phyloP scores from a whole-genome alignment of 1,139 yeast genomes.

The Suhomyces maxii region DNA sequence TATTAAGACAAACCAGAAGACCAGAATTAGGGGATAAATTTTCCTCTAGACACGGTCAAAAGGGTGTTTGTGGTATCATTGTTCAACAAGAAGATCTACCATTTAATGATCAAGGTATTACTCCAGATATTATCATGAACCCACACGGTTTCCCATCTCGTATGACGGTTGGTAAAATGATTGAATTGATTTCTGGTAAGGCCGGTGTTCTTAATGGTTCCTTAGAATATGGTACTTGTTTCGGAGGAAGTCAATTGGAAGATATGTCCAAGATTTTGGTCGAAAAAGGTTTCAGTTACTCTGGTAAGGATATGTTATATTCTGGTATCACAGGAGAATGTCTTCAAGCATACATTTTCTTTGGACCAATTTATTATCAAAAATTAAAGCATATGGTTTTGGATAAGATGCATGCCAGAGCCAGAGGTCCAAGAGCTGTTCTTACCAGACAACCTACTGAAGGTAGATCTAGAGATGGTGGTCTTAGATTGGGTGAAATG shows the following conservation, averaged over 20 bases:
- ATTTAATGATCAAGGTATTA: conserved; percentile 83
- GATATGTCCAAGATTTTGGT: conserved; percentile 94
- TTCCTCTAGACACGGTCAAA: conserved; percentile 96
- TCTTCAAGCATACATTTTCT: conserved; percentile 94
- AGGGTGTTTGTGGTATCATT: conserved; percentile 98
- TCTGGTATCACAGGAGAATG: conserved; percentile 99
- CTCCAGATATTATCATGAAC: conserved; percentile 96
- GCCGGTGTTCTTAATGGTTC: conserved; percentile 95
- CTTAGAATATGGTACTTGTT: conserved; percentile 95
- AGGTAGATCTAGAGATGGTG: conserved; percentile 99
- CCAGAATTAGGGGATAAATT: conserved; percentile 98
- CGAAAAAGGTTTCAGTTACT: conserved; percentile 88
- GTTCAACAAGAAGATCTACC: conserved; percentile 97
- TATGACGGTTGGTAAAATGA: conserved; percentile 99
- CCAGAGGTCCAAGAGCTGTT: conserved; percentile 98
- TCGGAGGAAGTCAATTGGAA: conserved; percentile 92
- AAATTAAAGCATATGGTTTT: conserved; percentile 98
- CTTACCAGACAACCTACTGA: conserved; percentile 98
- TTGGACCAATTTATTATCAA: conserved; percentile 97
- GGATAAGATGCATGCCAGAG: conserved; percentile 99
- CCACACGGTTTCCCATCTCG: conserved; percentile 99
- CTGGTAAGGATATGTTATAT: conserved; percentile 96
- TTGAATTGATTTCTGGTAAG: conserved; percentile 92
- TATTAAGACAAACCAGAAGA: conserved; percentile 91
- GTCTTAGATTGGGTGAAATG: conserved; percentile 99